A percentile compares a stretch with the other conserved stretches of the same genome.
These are phyloP conservation scores for Phanerodontia chrysosporium DNA, from an alignment of 768 basidiomycete genomes.

Conservation along the genomic window DNA sequence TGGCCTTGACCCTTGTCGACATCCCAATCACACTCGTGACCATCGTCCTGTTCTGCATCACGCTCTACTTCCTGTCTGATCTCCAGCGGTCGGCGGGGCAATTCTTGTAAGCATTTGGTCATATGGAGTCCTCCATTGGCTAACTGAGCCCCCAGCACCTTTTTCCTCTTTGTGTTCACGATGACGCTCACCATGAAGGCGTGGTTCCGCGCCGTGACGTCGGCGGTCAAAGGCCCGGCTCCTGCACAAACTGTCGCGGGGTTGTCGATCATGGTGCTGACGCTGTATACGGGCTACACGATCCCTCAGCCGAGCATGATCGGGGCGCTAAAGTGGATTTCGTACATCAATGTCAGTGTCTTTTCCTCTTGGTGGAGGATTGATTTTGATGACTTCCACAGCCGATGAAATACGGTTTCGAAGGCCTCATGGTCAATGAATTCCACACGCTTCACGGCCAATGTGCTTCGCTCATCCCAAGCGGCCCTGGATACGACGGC, in stretches of 20 bases:
- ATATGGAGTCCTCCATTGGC: neutral
- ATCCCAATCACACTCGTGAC: conserved; percentile 51
- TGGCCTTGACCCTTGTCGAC: conserved; percentile 59
- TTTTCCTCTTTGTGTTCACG: conserved; percentile 52
- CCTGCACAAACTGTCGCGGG: conserved; percentile 61
- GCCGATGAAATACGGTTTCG: conserved; percentile 72
- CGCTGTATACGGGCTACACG: conserved; percentile 56
- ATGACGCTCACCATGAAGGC: conserved; percentile 67
- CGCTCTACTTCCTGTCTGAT: conserved; percentile 60
- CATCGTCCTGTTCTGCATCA: conserved; percentile 37
- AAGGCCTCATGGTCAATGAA: conserved; percentile 75
- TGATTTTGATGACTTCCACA: conserved; percentile 23
- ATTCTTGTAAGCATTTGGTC: conserved; percentile 52
- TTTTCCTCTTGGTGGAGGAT: conserved; percentile 17
- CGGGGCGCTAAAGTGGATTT: conserved; percentile 65
- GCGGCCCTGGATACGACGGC: conserved; percentile 55
- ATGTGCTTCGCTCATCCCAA: conserved; percentile 57
- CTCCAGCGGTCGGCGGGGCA: conserved; percentile 51
- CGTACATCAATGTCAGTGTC: conserved; percentile 50
- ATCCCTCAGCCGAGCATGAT: conserved; percentile 64
- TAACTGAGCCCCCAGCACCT: conserved; percentile 36
- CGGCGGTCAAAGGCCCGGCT: conserved; percentile 53
- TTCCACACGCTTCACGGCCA: conserved; percentile 65
- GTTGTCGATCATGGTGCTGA: conserved; percentile 45
- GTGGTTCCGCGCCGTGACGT: conserved; percentile 68